Evolutionary conservation across 225 moss, liverwort and hornwort species (phyloP).

Genomic region (Physcomitrium patens): DNA sequence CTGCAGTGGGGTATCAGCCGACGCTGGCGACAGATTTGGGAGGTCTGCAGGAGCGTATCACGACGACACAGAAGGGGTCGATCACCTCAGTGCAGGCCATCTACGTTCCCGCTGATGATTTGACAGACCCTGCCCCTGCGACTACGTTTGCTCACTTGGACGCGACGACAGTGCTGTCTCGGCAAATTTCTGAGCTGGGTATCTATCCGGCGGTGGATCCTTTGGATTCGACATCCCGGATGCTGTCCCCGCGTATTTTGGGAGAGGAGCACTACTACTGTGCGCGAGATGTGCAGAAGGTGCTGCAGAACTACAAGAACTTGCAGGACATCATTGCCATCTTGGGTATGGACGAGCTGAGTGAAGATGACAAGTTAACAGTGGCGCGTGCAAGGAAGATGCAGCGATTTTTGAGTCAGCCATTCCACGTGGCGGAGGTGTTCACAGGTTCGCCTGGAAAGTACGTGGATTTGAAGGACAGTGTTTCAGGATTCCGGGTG

Average conservation of each 20-base stretch:
- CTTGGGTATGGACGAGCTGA: conserved; percentile 86
- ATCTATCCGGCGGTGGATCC: conserved; percentile 91
- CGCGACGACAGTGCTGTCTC: conserved; percentile 81
- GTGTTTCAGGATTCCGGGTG: conserved; percentile 78
- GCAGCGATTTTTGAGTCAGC: conserved; percentile 82
- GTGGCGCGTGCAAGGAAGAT: conserved; percentile 85
- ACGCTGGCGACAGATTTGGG: conserved; percentile 84
- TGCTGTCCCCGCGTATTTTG: conserved; percentile 78
- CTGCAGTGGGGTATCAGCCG: conserved; percentile 86
- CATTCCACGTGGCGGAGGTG: conserved; percentile 89
- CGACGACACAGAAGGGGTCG: conserved; percentile 80
- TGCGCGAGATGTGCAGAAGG: conserved; percentile 77
- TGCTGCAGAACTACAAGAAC: conserved; percentile 90
- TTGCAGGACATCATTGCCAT: conserved; percentile 91
- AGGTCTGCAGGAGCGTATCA: conserved; percentile 82
- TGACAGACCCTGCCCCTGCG: conserved; percentile 87
- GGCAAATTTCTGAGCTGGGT: conserved; percentile 83
- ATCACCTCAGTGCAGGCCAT: conserved; percentile 90
- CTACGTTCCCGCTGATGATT: conserved; percentile 80
- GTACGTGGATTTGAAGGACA: conserved; percentile 86
- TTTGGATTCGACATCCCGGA: conserved; percentile 79
- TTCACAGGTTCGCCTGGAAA: conserved; percentile 88
- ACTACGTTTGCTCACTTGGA: conserved; percentile 91
- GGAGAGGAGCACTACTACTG: conserved; percentile 86
- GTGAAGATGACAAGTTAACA: conserved; percentile 84